These are phyloP conservation scores for Brassica carinata DNA, from an alignment of 345 rosid genomes.

Conservation along the genomic window DNA sequence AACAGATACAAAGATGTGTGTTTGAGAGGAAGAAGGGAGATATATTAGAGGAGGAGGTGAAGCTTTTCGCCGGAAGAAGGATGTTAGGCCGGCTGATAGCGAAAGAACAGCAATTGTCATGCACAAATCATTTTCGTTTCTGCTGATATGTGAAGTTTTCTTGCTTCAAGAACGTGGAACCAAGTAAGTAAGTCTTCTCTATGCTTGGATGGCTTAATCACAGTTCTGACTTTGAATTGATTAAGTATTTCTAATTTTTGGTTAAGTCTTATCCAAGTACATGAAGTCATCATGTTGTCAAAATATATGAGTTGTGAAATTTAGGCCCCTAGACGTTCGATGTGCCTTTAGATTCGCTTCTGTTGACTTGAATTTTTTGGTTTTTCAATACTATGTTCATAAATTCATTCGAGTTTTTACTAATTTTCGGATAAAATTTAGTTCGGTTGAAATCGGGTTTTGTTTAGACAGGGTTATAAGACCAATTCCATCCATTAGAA, in stretches of 20 bases:
- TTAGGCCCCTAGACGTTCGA: too few species aligned
- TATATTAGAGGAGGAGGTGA: conserved; percentile 22
- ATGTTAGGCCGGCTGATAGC: conserved; percentile 33
- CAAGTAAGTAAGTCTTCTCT: conserved; percentile 4
- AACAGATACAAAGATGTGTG: conserved; percentile 18
- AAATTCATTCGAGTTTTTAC: too few species aligned
- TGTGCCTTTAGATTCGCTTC: too few species aligned
- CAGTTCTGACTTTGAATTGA: background rate
- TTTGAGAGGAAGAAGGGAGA: conserved; percentile 10
- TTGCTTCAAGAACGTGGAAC: conserved; percentile 34
- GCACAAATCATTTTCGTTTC: conserved; percentile 26
- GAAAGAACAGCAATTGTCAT: conserved; percentile 32
- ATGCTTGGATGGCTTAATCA: conserved; percentile 14
- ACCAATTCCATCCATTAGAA: too few species aligned
- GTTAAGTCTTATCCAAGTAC: background rate
- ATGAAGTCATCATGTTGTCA: conserved; percentile 1
- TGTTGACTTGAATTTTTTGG: too few species aligned
- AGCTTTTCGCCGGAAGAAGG: conserved; percentile 23
- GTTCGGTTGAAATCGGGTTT: too few species aligned
- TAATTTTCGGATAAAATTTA: too few species aligned
- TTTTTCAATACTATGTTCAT: too few species aligned
- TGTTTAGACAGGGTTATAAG: too few species aligned
- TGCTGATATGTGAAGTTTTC: conserved; percentile 18
- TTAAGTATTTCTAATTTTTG: background rate
- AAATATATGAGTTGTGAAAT: background rate